Base-by-base conservation (phyloP, 169 alveolate species). In the Plasmodium berghei region DNA sequence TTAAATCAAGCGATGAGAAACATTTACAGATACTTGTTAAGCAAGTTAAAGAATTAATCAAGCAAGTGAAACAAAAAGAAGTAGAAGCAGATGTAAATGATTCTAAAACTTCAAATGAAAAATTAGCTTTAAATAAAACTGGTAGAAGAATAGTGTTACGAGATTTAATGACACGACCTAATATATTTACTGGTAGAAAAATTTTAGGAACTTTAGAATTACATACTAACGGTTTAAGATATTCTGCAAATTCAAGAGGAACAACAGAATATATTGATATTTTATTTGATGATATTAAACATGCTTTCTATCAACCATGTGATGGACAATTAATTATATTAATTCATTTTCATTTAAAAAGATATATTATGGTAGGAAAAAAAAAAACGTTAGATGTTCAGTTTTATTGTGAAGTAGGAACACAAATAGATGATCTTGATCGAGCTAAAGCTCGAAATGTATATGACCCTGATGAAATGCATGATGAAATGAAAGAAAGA, bases 281-380 rank as follows among this genome's bases (percentile, higher is more conserved):
- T 28, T 93, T 97, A 45, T 98, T 97, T 88, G 87, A 97, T 18
- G 98, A 98, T 85, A 96, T 98, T 42, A 97, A 97, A 55, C 98
- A 98, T 86, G 99, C 99, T 2, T 96, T 98, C 74, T 97, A 97
- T 94, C 99, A 98, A 93, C 99, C 99, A 0, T 97, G 99, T 69
- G 99, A 97, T 80, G 96, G 97, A 56, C 99, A 98, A 83, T 91
- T 98, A 28, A 97, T 97, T 28, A 99, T 97, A 14, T 89, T 98
- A 72, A 89, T 98, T 10, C 99, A 98, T 93, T 98, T 98, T 93
- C 97, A 96, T 93, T 91, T 97, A 59, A 95, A 97, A 90, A 94
- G 96, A 64, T 97, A 98, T n/a, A 97, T 98, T 46, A 89, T 97
- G 95, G 97, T 98, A 12, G 99, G 99, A 2, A 97, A 95, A 89